A percentile compares a stretch with the other conserved stretches of the same genome.
Evolutionary conservation across 2,329 filamentous ascomycete species (phyloP).

Genomic region (Colletotrichum navitas): DNA sequence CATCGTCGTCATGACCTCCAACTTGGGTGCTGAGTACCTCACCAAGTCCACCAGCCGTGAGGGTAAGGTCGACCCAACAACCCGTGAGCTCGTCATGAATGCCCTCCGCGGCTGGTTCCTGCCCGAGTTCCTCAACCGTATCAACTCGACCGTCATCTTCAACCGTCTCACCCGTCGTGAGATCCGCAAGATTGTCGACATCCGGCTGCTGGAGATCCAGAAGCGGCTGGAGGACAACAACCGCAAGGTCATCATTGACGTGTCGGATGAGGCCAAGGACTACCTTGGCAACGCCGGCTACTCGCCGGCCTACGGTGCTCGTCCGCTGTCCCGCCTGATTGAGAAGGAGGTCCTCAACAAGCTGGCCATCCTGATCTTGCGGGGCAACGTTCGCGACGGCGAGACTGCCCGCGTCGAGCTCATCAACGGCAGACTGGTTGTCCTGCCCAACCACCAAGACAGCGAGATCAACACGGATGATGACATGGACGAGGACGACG

Average conservation of each 20-base stretch:
- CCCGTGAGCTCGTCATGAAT: constrained; percentile 89
- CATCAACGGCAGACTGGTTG: constrained; percentile 81
- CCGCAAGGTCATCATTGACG: constrained; percentile 86
- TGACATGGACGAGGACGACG: constrained; percentile 79
- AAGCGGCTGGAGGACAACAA: constrained; percentile 88
- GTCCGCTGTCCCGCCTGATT: constrained; percentile 88
- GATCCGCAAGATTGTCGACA: constrained; percentile 95
- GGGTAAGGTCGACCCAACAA: constrained; percentile 87
- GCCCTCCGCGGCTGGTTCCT: constrained; percentile 96
- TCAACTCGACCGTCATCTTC: constrained; percentile 97
- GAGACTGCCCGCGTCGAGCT: constrained; percentile 86
- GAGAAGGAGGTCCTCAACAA: constrained; percentile 98
- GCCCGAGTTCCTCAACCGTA: constrained; percentile 98
- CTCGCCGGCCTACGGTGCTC: constrained; percentile 93
- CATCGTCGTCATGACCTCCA: constrained; percentile 99
- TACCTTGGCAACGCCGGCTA: constrained; percentile 94
- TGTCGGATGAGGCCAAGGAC: constrained; percentile 88
- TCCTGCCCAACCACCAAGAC: constrained; percentile 83
- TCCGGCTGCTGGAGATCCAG: constrained; percentile 90
- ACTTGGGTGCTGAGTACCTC: constrained; percentile 95
- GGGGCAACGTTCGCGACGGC: constrained; percentile 86
- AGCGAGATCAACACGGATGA: constrained; percentile 71
- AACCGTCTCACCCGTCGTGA: constrained; percentile 91
- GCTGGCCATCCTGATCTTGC: constrained; percentile 89
- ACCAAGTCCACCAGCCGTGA: constrained; percentile 81